These are phyloP conservation scores for Raphanus raphanistrum DNA, from an alignment of 345 rosid species.

Conservation along the genomic window DNA sequence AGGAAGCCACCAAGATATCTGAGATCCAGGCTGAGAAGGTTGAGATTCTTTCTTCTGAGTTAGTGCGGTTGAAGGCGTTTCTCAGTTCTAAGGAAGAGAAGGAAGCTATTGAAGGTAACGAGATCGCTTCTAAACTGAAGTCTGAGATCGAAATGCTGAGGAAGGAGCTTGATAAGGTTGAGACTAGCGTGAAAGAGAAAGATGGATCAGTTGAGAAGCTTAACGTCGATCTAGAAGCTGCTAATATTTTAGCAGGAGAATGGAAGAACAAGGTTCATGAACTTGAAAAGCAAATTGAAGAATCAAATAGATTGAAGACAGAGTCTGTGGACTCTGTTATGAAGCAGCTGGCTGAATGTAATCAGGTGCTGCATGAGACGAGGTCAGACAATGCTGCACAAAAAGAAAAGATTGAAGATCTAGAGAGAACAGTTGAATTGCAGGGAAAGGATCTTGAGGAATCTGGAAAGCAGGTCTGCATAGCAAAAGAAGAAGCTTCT, in stretches of 20 bases:
- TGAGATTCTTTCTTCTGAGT: slow-evolving; percentile 70
- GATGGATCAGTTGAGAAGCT: slow-evolving; percentile 75
- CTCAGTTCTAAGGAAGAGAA: slow-evolving; percentile 62
- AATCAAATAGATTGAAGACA: slow-evolving; percentile 63
- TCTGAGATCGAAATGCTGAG: slow-evolving; percentile 58
- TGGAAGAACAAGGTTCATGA: slow-evolving; percentile 51
- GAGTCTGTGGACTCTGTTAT: slow-evolving; percentile 68
- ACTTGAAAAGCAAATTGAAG: slow-evolving; percentile 57
- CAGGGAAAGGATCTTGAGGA: slow-evolving; percentile 71
- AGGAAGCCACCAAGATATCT: slow-evolving; percentile 83
- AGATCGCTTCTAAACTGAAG: slow-evolving; percentile 50
- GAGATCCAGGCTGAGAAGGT: slow-evolving; percentile 81
- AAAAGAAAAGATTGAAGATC: slow-evolving; percentile 69
- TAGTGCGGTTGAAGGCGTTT: slow-evolving; percentile 57
- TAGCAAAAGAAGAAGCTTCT: slow-evolving; percentile 51
- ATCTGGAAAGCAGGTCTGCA: slow-evolving; percentile 43
- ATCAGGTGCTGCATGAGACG: slow-evolving; percentile 62
- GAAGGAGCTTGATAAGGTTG: slow-evolving; percentile 59
- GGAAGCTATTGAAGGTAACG: slow-evolving; percentile 48
- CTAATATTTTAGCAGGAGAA: slow-evolving; percentile 68
- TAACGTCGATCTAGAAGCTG: slow-evolving; percentile 80
- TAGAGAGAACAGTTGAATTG: slow-evolving; percentile 59
- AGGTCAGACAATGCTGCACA: slow-evolving; percentile 54
- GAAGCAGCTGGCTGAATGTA: slow-evolving; percentile 70
- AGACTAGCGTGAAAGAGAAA: slow-evolving; percentile 52